Base-by-base conservation (phyloP, 2,329 filamentous ascomycete species). In the Curvularia spicifera region DNA sequence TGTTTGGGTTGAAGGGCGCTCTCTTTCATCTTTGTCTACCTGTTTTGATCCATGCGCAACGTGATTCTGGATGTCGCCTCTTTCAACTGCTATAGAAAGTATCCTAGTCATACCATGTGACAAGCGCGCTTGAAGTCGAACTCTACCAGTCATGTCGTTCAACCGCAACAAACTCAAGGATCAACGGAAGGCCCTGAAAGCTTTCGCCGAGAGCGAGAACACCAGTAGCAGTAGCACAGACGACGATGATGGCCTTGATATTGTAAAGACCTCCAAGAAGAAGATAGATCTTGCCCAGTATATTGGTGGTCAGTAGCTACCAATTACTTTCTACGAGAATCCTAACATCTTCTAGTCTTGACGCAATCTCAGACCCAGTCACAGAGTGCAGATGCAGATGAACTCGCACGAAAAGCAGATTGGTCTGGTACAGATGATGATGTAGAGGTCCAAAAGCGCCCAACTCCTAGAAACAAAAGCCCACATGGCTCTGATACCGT, bases 241-340 rank as follows among this genome's bases (percentile, higher is more conserved):
- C 57, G 71, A 73, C 6, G 68, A 37, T 1, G 35, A 70, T 47
- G 81, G 81, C 40, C 71, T 83, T 43, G 79, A 83, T 35, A 76
- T 78, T 35, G 74, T 79, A 13, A 59, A 69, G 48, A 64, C 71
- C 1, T 69, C 71, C 28, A 69, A 69, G 4, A 78, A 74, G 62
- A 60, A 56, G 12, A 43, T 76, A 22, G 64, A 76, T 56, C 56
- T 75, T 2, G 75, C 72, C 4, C 71, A 74, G 40, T 72, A 74
- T 48, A 73, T 77, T 44, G 66, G 76, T 15, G 69, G 71, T 74
- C 28, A 57, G 64, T 63, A 40, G 35, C 45, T 35, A 18, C 20
- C 22, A 6, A 3, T 7, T 18, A 5, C 9, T 7, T 8, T 33
- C 22, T 6, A 18, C 39, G 2, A 22, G 20, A 20, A 35, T 51